Evolutionary conservation across 2,329 filamentous ascomycete species (phyloP), one percentile per base, ranked within the genome.

Genomic region (Fusarium sp.): DNA sequence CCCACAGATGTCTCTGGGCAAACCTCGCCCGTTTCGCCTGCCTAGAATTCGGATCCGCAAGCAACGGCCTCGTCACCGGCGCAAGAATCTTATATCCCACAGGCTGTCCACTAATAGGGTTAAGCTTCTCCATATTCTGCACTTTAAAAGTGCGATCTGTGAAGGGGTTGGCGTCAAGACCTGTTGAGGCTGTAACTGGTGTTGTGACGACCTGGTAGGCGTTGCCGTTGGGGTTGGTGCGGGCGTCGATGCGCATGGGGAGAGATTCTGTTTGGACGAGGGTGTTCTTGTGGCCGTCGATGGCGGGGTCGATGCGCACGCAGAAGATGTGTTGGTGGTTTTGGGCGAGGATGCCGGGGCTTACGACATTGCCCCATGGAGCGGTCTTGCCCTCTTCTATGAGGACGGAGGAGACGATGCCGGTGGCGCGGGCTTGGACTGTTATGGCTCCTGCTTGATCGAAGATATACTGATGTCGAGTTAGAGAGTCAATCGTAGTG

Each of bases 321-420:
- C 85, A 87, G 78, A 94, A 93, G 52, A 93, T 85, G 81, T 94
- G 92, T 78, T 94, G 92, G 75, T 94, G 91, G 79, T 92, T 90
- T 67, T 90, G 90, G 0, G 91, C 92, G 8, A 93, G 82, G 0
- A 91, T 88, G 0, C 91, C 91, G 0, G 89, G 88, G 1, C 86
- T 85, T 4, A 94, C 91, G 2, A 92, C 84, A 61, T 88, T 92
- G 28, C 90, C 90, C 78, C 87, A 92, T 10, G 79, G 80, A 78
- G 72, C 87, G 23, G 75, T 83, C 61, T 85, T 88, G 73, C 88
- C 87, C 75, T 81, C 87, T 67, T 88, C 88, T 61, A 92, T 90
- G 71, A 88, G 86, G 33, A 90, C 86, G 5, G 89, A 88, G 15
- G 86, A 89, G 28, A 93, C 84, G 50, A 93, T 89, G 7, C 91